A percentile compares a stretch with the other conserved stretches of the same genome.
Conservation (phyloP, 805 yeast species). For the Lachancea sp. region DNA sequence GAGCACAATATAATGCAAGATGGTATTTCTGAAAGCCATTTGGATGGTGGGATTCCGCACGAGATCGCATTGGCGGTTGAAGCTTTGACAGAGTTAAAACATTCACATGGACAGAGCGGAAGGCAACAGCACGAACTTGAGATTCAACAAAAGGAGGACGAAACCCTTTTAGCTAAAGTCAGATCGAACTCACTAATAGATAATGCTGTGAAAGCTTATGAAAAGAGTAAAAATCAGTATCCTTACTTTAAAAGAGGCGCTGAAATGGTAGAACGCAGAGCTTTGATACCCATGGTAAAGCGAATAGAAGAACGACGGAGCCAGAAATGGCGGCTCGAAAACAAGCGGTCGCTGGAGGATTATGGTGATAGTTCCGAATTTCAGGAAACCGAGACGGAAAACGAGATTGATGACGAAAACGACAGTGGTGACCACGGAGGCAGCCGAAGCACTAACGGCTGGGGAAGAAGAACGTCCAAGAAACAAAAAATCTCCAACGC, state of each 20-base stretch:
- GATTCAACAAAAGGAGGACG: constrained; percentile 2
- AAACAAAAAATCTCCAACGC: constrained; percentile 11
- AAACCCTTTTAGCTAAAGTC: constrained; percentile 16
- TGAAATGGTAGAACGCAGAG: constrained; percentile 51
- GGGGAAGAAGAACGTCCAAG: constrained; percentile 5
- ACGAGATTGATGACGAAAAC: not conserved
- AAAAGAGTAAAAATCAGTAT: constrained; percentile 40
- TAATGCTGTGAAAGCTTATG: constrained; percentile 45
- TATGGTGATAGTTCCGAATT: constrained; percentile 1
- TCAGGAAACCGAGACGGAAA: constrained; percentile 21
- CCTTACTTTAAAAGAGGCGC: constrained; percentile 45
- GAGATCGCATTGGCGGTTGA: constrained; percentile 18
- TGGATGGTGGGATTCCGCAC: constrained; percentile 1
- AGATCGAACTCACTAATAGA: constrained; percentile 31
- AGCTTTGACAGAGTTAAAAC: constrained; percentile 25
- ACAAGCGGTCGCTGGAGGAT: constrained; percentile 13
- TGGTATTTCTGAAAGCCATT: not conserved
- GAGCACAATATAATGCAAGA: not conserved
- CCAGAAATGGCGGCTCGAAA: constrained; percentile 7
- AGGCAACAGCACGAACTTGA: not conserved
- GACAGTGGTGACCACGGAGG: not conserved
- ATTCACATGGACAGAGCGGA: constrained; percentile 10
- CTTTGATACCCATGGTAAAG: constrained; percentile 42
- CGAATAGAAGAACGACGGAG: constrained; percentile 8
- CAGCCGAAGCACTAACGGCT: not conserved